Evolutionary conservation across 768 basidiomycete species (phyloP).

Genomic region (Exsudoporus frostii): DNA sequence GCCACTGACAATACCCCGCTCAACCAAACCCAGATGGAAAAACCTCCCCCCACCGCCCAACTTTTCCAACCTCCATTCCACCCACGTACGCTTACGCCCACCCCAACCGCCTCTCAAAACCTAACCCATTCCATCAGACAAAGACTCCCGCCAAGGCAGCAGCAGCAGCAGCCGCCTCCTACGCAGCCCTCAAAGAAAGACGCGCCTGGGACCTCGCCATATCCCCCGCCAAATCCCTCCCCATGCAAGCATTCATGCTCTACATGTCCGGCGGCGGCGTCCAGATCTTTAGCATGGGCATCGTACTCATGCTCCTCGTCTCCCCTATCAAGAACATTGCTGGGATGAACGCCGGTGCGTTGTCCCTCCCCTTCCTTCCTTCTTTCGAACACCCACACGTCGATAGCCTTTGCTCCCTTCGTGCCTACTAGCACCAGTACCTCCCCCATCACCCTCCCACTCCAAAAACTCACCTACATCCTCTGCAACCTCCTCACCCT

Average conservation of each 20-base stretch:
- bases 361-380: not conserved
- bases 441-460: conserved; percentile 49
- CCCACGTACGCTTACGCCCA: conserved; percentile 20
- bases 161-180: conserved; percentile 41
- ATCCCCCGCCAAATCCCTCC: conserved; percentile 82
- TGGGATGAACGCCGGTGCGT: conserved; percentile 74
- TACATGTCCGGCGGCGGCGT: conserved; percentile 98
- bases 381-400: not conserved
- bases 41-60: conserved; percentile 65
- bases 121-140: conserved; percentile 35
- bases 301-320: conserved; percentile 88
- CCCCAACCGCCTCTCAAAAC: too few relatives aligned
- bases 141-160: conserved; percentile 37
- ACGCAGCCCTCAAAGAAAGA: conserved; percentile 67
- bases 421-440: conserved; percentile 39
- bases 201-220: conserved; percentile 86
- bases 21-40: conserved; percentile 49
- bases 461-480: conserved; percentile 71
- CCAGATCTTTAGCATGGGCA: conserved; percentile 96
- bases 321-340: conserved; percentile 82
- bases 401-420: conserved; percentile 69
- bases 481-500: conserved; percentile 76
- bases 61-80: conserved; percentile 49
- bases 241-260: conserved; percentile 98
- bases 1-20: too few relatives aligned